Conservation (phyloP, 2,329 filamentous ascomycete genomes). For the Aspergillus spinulosporus region DNA sequence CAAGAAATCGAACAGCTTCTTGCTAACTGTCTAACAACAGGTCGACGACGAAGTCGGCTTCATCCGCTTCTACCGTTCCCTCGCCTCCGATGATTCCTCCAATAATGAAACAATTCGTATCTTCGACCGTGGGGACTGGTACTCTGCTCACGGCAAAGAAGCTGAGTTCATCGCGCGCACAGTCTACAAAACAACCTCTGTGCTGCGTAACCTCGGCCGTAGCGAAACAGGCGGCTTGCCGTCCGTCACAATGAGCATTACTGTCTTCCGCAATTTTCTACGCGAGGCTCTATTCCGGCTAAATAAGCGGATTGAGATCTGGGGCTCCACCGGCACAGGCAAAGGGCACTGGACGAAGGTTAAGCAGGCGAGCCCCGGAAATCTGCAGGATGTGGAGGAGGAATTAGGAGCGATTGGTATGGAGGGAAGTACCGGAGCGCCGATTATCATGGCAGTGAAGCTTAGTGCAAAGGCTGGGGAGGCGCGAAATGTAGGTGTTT, state of each 20-base stretch:
- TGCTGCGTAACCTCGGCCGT: slow-evolving; percentile 83
- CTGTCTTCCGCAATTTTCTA: slow-evolving; percentile 92
- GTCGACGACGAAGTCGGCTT: slow-evolving; percentile 97
- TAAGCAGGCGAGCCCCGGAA: slow-evolving; percentile 93
- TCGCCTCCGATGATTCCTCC: slow-evolving; percentile 51
- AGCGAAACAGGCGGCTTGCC: slow-evolving; percentile 81
- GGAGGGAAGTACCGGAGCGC: slow-evolving; percentile 75
- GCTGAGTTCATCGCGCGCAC: slow-evolving; percentile 55
- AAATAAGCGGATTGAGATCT: slow-evolving; percentile 89
- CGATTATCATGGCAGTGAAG: slow-evolving; percentile 96
- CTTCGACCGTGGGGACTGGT: slow-evolving; percentile 93
- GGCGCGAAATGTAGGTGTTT: slow-evolving; percentile 84
- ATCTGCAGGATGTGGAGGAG: slow-evolving; percentile 94
- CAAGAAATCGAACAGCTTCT: not conserved
- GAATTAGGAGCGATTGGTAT: slow-evolving; percentile 59
- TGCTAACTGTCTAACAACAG: slow-evolving; percentile 44
- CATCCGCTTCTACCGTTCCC: slow-evolving; percentile 92
- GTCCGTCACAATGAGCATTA: slow-evolving; percentile 93
- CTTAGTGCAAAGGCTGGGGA: slow-evolving; percentile 84
- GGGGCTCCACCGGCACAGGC: slow-evolving; percentile 70
- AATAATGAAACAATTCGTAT: slow-evolving; percentile 69
- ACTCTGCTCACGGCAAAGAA: slow-evolving; percentile 63
- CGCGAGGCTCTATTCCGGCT: slow-evolving; percentile 90
- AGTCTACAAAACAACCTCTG: slow-evolving; percentile 98
- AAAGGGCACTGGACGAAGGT: slow-evolving; percentile 84